These are phyloP conservation scores for Verruconis gallopava DNA, from an alignment of 2,329 filamentous ascomycete species.

Conservation along the genomic window DNA sequence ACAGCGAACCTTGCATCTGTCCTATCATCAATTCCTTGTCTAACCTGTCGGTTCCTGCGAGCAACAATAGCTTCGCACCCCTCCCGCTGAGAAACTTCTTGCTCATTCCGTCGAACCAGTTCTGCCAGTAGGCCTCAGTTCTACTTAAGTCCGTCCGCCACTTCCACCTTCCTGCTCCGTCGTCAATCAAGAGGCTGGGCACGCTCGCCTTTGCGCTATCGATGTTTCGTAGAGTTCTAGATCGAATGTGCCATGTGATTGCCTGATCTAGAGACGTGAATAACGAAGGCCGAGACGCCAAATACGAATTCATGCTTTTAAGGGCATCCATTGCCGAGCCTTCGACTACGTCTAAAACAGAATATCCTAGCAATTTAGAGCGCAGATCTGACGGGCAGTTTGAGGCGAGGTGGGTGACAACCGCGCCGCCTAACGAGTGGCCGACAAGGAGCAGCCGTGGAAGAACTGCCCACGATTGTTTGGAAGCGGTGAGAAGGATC, in stretches of 20 bases:
- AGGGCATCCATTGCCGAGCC: constrained; percentile 89
- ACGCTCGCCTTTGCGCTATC: constrained; percentile 80
- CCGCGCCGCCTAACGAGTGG: constrained; percentile 84
- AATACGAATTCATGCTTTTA: constrained; percentile 84
- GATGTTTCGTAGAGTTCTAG: constrained; percentile 71
- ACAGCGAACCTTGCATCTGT: constrained; percentile 73
- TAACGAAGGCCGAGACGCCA: constrained; percentile 63
- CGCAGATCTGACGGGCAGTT: constrained; percentile 49
- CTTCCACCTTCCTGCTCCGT: constrained; percentile 39
- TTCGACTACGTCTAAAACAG: constrained; percentile 89
- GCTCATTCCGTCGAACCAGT: constrained; percentile 82
- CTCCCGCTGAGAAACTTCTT: constrained; percentile 71
- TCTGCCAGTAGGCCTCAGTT: constrained; percentile 87
- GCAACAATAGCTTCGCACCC: constrained; percentile 71
- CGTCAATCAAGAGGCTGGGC: constrained; percentile 55
- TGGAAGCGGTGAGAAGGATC: constrained; percentile 50
- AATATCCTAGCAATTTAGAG: constrained; percentile 63
- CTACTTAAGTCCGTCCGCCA: constrained; percentile 78
- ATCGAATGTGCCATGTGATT: constrained; percentile 88
- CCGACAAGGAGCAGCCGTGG: constrained; percentile 75
- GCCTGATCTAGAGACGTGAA: constrained; percentile 69
- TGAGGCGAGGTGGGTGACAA: constrained; percentile 67
- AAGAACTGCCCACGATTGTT: constrained; percentile 59
- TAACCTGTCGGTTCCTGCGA: constrained; percentile 79
- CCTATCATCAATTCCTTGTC: constrained; percentile 91